Conservation (phyloP, 805 yeast species). For the Yarrowia sp. region DNA sequence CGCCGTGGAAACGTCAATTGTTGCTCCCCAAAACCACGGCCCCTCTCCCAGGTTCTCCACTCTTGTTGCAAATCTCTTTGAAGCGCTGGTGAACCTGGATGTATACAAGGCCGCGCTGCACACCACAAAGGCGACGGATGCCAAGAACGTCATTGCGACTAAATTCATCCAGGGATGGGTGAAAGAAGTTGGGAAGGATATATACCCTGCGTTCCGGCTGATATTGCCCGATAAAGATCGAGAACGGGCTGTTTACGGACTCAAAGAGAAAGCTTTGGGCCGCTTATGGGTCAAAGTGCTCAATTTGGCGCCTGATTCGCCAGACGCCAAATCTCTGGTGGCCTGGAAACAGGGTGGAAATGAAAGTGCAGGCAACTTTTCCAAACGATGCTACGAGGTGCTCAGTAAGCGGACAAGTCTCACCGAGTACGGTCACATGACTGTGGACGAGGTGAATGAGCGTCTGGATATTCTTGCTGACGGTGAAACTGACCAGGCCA, state of each 20-base stretch:
- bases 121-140: conserved; percentile 40
- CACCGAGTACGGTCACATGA: conserved; percentile 50
- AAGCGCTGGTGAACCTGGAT: conserved; percentile 52
- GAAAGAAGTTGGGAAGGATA: conserved; percentile 62
- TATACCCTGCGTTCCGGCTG: conserved; percentile 71
- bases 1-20: conserved; percentile 9
- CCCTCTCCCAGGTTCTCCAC: conserved; percentile 54
- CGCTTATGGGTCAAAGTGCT: conserved; percentile 56
- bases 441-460: conserved; percentile 60
- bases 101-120: conserved; percentile 43
- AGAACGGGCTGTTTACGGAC: conserved; percentile 59
- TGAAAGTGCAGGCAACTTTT: conserved; percentile 57
- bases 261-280: conserved; percentile 70
- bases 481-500: conserved; percentile 47
- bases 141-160: conserved; percentile 48
- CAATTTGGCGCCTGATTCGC: conserved; percentile 65
- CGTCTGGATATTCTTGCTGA: conserved; percentile 56
- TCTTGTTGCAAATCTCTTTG: conserved; percentile 54
- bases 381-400: conserved; percentile 58
- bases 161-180: conserved; percentile 61
- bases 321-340: conserved; percentile 60
- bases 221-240: conserved; percentile 55
- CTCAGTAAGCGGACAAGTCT: conserved; percentile 59
- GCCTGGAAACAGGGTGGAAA: conserved; percentile 58
- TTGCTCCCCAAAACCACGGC: conserved; percentile 52